These are phyloP conservation scores for Clitocybe nebularis DNA, from an alignment of 1,284 basidiomycete genomes.

Conservation along the genomic window DNA sequence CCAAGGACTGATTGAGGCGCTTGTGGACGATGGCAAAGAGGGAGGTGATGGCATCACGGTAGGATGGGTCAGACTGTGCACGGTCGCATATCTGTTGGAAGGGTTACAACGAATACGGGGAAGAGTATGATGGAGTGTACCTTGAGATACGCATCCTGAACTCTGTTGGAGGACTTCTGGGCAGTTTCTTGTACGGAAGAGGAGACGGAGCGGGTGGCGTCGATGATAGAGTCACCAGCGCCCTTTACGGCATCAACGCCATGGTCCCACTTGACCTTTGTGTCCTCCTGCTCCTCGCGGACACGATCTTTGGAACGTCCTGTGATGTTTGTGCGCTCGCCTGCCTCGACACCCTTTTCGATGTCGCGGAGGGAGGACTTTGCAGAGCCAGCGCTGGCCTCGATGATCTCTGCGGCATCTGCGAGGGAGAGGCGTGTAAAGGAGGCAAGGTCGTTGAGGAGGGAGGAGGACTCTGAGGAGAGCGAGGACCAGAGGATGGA, in stretches of 20 bases:
- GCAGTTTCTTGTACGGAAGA: conserved; percentile 39
- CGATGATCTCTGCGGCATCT: conserved; percentile 55
- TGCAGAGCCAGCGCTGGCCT: conserved; percentile 42
- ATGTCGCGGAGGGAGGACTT: conserved; percentile 49
- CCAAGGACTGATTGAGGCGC: conserved; percentile 50
- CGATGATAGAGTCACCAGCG: conserved; percentile 52
- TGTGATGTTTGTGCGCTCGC: conserved; percentile 46
- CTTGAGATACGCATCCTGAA: conserved; percentile 49
- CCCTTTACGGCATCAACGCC: conserved; percentile 61
- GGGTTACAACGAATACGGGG: neutral
- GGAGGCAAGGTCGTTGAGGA: conserved; percentile 60
- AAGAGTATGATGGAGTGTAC: conserved; percentile 25
- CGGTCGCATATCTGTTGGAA: conserved; percentile 52
- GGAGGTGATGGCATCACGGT: conserved; percentile 50
- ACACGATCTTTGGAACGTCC: conserved; percentile 48
- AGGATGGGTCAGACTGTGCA: conserved; percentile 54
- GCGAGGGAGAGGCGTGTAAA: conserved; percentile 59
- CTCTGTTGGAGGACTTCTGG: conserved; percentile 34
- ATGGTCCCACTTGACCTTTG: conserved; percentile 53
- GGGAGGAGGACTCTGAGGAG: conserved; percentile 45
- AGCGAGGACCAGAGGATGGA: conserved; percentile 49
- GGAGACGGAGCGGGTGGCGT: conserved; percentile 41
- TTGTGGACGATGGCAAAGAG: conserved; percentile 53
- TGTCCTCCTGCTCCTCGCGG: conserved; percentile 38
- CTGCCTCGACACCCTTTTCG: conserved; percentile 54